phyloP scores from a whole-genome alignment of 2,329 filamentous ascomycete genomes.

The Microdochium paspali region DNA sequence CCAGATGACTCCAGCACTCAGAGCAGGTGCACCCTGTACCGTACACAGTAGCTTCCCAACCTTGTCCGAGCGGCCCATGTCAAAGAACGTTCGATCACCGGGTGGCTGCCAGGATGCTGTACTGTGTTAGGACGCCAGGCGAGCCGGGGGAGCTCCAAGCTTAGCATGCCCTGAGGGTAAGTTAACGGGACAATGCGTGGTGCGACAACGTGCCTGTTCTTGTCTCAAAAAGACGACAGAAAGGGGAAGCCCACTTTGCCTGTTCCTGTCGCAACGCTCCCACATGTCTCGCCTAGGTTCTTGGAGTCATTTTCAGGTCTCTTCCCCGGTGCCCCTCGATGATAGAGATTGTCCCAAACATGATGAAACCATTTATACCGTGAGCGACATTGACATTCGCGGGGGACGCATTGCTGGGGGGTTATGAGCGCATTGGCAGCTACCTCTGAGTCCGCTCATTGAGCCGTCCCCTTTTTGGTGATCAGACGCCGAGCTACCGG shows the following conservation, averaged over 20 bases:
- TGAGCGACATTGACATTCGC: too few relatives aligned
- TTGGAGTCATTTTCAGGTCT: not conserved
- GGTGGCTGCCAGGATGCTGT: not conserved
- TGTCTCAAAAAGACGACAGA: not conserved
- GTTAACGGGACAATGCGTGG: not conserved
- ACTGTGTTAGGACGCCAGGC: not conserved
- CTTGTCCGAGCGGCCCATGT: not conserved
- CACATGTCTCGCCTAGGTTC: not conserved
- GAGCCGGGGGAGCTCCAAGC: not conserved
- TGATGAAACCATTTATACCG: too few relatives aligned
- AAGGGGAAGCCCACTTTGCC: not conserved
- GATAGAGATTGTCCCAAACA: too few relatives aligned
- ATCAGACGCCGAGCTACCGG: not conserved
- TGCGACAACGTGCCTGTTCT: not conserved
- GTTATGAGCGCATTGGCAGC: too few relatives aligned
- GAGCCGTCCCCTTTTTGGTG: not conserved
- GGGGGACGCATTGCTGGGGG: too few relatives aligned
- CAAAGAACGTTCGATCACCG: not conserved
- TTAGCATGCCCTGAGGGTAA: not conserved
- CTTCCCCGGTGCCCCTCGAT: not conserved
- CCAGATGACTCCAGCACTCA: not conserved
- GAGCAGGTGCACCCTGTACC: too few relatives aligned
- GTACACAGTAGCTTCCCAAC: too few relatives aligned
- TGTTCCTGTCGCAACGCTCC: not conserved
- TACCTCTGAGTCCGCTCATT: not conserved